Conservation (phyloP, 2,329 filamentous ascomycete species). For the Alternaria gaisen region DNA sequence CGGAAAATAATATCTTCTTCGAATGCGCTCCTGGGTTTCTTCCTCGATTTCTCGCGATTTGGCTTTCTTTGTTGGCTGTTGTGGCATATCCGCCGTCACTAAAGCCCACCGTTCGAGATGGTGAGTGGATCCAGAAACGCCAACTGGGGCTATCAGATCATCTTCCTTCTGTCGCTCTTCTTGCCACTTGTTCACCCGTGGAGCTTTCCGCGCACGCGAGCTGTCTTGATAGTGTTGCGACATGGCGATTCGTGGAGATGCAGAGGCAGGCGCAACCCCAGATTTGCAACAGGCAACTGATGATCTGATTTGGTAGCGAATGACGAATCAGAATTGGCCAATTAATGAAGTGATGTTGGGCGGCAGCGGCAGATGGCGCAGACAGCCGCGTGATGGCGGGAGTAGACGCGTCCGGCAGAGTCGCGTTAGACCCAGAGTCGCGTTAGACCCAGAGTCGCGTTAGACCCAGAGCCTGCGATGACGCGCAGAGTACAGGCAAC, state of each 20-base stretch:
- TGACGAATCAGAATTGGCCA: not conserved
- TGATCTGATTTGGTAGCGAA: not conserved
- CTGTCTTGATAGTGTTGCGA: not conserved
- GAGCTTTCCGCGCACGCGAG: not conserved
- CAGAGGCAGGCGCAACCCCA: not conserved
- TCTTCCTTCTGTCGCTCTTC: slow-evolving; percentile 13
- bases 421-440: not conserved
- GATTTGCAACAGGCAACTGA: not conserved
- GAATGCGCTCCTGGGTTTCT: slow-evolving; percentile 11
- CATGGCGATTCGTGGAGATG: not conserved
- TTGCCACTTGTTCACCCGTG: slow-evolving; percentile 3
- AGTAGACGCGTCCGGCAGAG: not conserved
- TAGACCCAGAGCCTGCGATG: not conserved
- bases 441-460: not conserved
- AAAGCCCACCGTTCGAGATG: slow-evolving; percentile 22
- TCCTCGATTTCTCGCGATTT: slow-evolving; percentile 12
- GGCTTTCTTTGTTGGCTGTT: not conserved
- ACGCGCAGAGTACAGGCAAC: not conserved
- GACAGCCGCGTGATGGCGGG: not conserved
- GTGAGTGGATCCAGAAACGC: slow-evolving; percentile 7
- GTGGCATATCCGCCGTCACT: slow-evolving; percentile 14
- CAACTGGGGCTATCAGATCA: slow-evolving; percentile 19
- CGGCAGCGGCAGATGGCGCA: not conserved
- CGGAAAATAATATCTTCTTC: slow-evolving; percentile 9
- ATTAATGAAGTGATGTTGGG: not conserved